Evolutionary conservation across 2,329 filamentous ascomycete species (phyloP).

Genomic region (Cladosporium sp.): DNA sequence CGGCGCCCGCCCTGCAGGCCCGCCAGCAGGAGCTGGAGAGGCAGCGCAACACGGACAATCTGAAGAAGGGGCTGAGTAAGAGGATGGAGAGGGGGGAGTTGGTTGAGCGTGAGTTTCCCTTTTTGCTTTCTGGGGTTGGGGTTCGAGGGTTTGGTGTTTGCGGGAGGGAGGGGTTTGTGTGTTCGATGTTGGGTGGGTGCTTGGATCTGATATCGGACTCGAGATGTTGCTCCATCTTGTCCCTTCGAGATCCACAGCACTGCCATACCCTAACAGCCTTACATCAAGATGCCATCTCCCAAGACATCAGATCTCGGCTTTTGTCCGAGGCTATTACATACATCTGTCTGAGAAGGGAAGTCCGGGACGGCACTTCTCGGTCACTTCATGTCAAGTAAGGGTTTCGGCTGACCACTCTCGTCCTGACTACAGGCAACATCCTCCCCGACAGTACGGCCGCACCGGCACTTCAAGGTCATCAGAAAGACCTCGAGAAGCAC

Average conservation of each 20-base stretch:
- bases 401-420: neutral
- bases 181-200: no score
- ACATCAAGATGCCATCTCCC: no score
- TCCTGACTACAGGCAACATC: slow-evolving; percentile 66
- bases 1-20: slow-evolving; percentile 64
- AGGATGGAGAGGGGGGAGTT: slow-evolving; percentile 69
- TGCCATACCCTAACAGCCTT: no score
- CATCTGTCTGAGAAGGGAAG: no score
- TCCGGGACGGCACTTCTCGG: no score
- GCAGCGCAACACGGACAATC: slow-evolving; percentile 57
- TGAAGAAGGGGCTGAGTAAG: slow-evolving; percentile 61
- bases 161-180: no score
- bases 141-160: no score
- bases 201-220: no score
- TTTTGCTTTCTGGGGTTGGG: neutral
- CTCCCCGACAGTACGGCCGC: slow-evolving; percentile 74
- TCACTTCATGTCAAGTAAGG: neutral
- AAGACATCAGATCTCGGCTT: neutral
- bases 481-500: slow-evolving; percentile 79
- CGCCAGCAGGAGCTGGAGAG: slow-evolving; percentile 60
- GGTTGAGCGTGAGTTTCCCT: slow-evolving; percentile 63
- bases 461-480: slow-evolving; percentile 72
- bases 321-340: neutral
- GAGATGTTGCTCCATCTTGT: no score
- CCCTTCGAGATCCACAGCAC: no score